Conservation (phyloP, 805 yeast genomes). For the Cyberlindnera amylophila region DNA sequence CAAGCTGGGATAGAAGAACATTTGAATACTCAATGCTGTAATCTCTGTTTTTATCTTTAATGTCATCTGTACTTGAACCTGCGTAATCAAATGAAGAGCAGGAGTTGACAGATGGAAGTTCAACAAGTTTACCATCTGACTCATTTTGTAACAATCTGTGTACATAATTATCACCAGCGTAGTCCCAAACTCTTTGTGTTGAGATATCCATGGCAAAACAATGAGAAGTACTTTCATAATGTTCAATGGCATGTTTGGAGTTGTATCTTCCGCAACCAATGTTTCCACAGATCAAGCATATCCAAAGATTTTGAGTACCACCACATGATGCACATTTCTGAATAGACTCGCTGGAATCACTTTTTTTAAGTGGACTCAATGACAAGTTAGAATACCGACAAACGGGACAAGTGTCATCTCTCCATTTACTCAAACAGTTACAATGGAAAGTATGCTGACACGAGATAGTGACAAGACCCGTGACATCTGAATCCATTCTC, state of each 20-base stretch:
- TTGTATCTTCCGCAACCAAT: slow-evolving; percentile 91
- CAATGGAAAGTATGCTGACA: slow-evolving; percentile 95
- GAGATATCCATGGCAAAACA: slow-evolving; percentile 87
- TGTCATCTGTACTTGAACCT: not conserved
- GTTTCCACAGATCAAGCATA: slow-evolving; percentile 85
- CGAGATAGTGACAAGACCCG: slow-evolving; percentile 83
- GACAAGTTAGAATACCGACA: slow-evolving; percentile 68
- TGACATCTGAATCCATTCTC: slow-evolving; percentile 72
- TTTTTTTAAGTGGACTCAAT: slow-evolving; percentile 25
- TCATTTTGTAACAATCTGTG: slow-evolving; percentile 83
- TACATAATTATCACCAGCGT: slow-evolving; percentile 86
- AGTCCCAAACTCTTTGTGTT: slow-evolving; percentile 92
- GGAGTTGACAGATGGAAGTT: slow-evolving; percentile 35
- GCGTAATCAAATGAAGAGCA: slow-evolving; percentile 5
- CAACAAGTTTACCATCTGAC: slow-evolving; percentile 86
- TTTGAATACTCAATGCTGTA: slow-evolving; percentile 78
- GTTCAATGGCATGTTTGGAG: slow-evolving; percentile 80
- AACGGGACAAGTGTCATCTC: slow-evolving; percentile 86
- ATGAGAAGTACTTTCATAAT: slow-evolving; percentile 72
- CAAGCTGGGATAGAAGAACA: slow-evolving; percentile 72
- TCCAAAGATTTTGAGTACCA: slow-evolving; percentile 68
- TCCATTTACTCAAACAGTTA: slow-evolving; percentile 83
- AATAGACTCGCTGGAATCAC: not conserved
- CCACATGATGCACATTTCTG: slow-evolving; percentile 49
- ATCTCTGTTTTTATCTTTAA: slow-evolving; percentile 46